Percentiles rank a stretch among this genome's conserved stretches.
Conservation (phyloP, 2,329 filamentous ascomycete genomes). For the Stemphylium lycopersici region DNA sequence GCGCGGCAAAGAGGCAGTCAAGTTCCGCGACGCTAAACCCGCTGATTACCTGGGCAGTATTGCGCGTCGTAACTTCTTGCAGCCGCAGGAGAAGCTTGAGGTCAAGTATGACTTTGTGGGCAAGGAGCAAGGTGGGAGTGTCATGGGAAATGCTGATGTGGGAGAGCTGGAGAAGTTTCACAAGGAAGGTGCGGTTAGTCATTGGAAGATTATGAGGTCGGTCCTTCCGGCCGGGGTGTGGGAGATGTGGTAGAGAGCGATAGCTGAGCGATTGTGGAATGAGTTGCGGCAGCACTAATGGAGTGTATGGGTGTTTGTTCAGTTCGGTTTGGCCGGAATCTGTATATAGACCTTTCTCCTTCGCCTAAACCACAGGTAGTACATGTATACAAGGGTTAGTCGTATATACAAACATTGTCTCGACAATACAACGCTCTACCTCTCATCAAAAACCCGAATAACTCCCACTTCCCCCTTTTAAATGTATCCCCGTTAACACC, state of each 20-base stretch:
- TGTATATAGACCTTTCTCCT: too few species aligned
- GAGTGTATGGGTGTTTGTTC: too few species aligned
- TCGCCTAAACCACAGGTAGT: too few species aligned
- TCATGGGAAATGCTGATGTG: conserved; percentile 70
- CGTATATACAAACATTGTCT: too few species aligned
- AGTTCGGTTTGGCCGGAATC: too few species aligned
- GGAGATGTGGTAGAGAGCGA: conserved; percentile 74
- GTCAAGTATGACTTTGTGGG: conserved; percentile 42
- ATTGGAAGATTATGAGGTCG: conserved; percentile 90
- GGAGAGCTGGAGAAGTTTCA: conserved; percentile 73
- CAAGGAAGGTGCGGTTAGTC: conserved; percentile 75
- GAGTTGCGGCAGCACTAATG: too few species aligned
- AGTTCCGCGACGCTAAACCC: conserved; percentile 69
- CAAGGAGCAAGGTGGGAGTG: conserved; percentile 51
- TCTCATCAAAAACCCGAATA: too few species aligned
- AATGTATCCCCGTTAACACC: too few species aligned
- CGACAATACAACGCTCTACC: too few species aligned
- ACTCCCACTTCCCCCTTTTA: too few species aligned
- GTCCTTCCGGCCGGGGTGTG: conserved; percentile 80
- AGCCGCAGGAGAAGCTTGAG: conserved; percentile 74
- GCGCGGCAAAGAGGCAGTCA: conserved; percentile 52
- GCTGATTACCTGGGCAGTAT: conserved; percentile 75
- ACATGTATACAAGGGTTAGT: too few species aligned
- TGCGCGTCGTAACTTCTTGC: conserved; percentile 71
- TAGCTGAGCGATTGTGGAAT: too few species aligned